phyloP scores from a whole-genome alignment of 2,329 filamentous ascomycete genomes.

The Aspergillus sp. region DNA sequence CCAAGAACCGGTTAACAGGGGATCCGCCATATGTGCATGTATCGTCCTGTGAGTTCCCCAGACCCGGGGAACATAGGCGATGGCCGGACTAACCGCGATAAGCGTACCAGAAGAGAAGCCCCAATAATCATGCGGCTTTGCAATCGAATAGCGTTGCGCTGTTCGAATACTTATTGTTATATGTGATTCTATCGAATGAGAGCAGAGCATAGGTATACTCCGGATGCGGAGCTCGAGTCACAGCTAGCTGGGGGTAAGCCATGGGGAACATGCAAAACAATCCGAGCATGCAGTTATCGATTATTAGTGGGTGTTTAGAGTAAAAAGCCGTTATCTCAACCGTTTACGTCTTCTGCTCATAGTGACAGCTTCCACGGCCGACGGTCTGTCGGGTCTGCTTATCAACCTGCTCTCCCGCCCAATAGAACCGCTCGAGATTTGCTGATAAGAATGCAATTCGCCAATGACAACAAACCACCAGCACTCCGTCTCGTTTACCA shows the following conservation, averaged over 20 bases:
- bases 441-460: conserved; percentile 6
- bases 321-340: conserved; percentile 3
- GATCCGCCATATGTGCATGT: too few relatives aligned
- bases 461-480: background rate
- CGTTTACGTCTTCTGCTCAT: conserved; percentile 22
- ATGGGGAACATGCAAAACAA: background rate
- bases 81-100: conserved; percentile 1
- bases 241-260: too few relatives aligned
- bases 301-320: conserved; percentile 12
- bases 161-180: too few relatives aligned
- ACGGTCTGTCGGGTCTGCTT: background rate
- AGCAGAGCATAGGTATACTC: too few relatives aligned
- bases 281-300: background rate
- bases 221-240: background rate
- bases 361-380: background rate
- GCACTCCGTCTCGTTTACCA: background rate
- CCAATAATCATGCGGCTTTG: too few relatives aligned
- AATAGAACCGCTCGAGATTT: background rate
- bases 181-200: too few relatives aligned
- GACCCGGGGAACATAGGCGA: background rate
- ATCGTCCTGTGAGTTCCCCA: background rate
- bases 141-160: too few relatives aligned
- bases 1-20: too few relatives aligned
- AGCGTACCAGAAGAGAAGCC: background rate
- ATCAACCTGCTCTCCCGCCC: background rate